Evolutionary conservation across 805 yeast genomes (phyloP).

Genomic region (Ogataea kodamae): DNA sequence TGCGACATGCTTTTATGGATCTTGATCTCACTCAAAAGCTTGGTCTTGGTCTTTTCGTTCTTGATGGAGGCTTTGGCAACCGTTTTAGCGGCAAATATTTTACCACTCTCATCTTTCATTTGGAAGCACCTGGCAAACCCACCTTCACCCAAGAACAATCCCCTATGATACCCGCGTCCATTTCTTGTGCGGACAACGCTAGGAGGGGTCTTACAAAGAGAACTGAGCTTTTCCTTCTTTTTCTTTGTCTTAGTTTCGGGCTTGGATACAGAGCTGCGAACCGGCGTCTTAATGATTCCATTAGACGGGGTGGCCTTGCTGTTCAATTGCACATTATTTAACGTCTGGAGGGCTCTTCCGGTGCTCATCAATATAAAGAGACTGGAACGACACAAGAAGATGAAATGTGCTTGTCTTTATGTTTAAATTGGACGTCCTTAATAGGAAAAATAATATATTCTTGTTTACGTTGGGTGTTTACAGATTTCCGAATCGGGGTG

Average conservation of each 20-base stretch:
- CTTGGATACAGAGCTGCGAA: conserved; percentile 35
- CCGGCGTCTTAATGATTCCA: conserved; percentile 36
- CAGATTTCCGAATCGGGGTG: conserved; percentile 13
- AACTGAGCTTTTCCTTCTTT: conserved; percentile 84
- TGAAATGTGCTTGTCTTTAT: conserved; percentile 12
- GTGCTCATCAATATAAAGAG: conserved; percentile 24
- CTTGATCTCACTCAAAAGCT: conserved; percentile 88
- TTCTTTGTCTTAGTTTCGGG: conserved; percentile 43
- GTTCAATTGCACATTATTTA: conserved; percentile 51
- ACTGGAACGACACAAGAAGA: conserved; percentile 7
- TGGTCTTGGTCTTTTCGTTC: conserved; percentile 82
- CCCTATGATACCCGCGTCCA: conserved; percentile 88
- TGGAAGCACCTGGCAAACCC: conserved; percentile 99
- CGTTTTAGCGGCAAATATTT: conserved; percentile 91
- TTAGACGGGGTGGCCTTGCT: conserved; percentile 35
- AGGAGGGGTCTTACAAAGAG: conserved; percentile 96
- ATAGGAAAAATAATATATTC: conserved; percentile 13
- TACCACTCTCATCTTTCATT: conserved; percentile 86
- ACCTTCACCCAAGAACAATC: conserved; percentile 91
- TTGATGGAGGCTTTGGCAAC: conserved; percentile 94
- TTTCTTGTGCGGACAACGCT: conserved; percentile 81
- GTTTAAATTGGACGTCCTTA: conserved; percentile 12
- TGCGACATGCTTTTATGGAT: conserved; percentile 89
- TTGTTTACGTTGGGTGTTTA: conserved; percentile 19
- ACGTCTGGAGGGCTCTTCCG: conserved; percentile 48